A percentile compares a stretch with the other conserved stretches of the same genome.
phyloP scores from a whole-genome alignment of 768 basidiomycete genomes.

The Cyclocybe aegerita region DNA sequence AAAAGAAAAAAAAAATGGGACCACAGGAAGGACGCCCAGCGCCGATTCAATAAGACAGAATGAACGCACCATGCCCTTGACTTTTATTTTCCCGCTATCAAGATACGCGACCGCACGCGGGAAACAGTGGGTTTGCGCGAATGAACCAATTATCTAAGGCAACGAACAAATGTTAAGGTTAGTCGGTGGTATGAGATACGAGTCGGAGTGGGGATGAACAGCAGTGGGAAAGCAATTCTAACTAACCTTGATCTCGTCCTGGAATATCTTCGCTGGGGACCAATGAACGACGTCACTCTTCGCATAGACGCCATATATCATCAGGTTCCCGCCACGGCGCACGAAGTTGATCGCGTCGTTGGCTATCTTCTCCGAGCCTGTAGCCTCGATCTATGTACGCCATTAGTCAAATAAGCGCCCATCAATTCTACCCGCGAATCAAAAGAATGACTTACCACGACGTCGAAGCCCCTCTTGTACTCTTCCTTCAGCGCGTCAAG shows the following conservation, averaged over 20 bases:
- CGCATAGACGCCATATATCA: conserved; percentile 91
- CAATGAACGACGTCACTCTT: conserved; percentile 82
- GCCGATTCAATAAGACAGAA: conserved; percentile 3
- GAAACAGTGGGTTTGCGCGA: conserved; percentile 88
- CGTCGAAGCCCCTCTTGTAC: conserved; percentile 85
- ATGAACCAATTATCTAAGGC: conserved; percentile 81
- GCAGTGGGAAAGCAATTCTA: background rate
- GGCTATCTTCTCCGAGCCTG: conserved; percentile 82
- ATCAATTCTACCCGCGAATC: too few relatives aligned
- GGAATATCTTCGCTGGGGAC: conserved; percentile 86
- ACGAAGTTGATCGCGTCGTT: conserved; percentile 89
- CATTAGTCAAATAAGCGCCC: background rate
- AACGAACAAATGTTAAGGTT: conserved; percentile 3
- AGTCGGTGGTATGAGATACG: background rate
- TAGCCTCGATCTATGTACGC: conserved; percentile 35
- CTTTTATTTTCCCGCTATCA: conserved; percentile 80
- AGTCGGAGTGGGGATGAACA: background rate
- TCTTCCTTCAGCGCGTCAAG: conserved; percentile 78
- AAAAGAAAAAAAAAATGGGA: too few relatives aligned
- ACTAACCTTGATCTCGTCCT: conserved; percentile 48
- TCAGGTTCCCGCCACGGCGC: conserved; percentile 78
- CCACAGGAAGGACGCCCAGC: too few relatives aligned
- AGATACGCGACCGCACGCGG: conserved; percentile 88
- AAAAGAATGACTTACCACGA: conserved; percentile 45
- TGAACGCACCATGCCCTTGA: conserved; percentile 64